Evolutionary conservation across 208 protist species (phyloP).

Genomic region (Leishmania tarentolae): DNA sequence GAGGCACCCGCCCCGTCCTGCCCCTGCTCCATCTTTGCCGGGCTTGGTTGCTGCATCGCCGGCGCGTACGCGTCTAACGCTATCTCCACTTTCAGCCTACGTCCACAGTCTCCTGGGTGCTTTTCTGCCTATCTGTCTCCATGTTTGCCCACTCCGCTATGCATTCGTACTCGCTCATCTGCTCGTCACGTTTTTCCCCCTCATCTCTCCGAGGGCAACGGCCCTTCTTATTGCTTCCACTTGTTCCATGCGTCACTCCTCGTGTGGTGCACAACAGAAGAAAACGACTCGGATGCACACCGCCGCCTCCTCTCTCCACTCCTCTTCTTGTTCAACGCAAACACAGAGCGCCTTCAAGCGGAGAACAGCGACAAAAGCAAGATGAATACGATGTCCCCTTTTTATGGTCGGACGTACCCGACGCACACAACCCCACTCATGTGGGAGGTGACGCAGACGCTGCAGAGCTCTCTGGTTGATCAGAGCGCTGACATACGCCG

Average conservation of each 20-base stretch:
- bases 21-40: no score
- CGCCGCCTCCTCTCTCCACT: neutral
- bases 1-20: neutral
- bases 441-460: slow-evolving; percentile 59
- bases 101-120: neutral
- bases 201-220: neutral
- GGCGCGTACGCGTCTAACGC: no score
- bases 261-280: neutral
- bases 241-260: neutral
- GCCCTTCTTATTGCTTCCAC: neutral
- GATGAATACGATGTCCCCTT: slow-evolving; percentile 33
- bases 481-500: slow-evolving; percentile 42
- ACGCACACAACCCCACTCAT: slow-evolving; percentile 31
- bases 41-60: no score
- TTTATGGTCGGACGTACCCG: slow-evolving; percentile 30
- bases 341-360: neutral
- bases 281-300: neutral
- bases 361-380: neutral
- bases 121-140: neutral
- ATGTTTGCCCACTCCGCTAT: neutral
- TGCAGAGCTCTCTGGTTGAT: slow-evolving; percentile 47
- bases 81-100: neutral
- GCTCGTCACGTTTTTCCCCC: neutral
- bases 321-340: neutral
- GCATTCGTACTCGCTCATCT: neutral